These are phyloP conservation scores for Phytophthora melonis DNA, from an alignment of 352 stramenopile species.

Conservation along the genomic window DNA sequence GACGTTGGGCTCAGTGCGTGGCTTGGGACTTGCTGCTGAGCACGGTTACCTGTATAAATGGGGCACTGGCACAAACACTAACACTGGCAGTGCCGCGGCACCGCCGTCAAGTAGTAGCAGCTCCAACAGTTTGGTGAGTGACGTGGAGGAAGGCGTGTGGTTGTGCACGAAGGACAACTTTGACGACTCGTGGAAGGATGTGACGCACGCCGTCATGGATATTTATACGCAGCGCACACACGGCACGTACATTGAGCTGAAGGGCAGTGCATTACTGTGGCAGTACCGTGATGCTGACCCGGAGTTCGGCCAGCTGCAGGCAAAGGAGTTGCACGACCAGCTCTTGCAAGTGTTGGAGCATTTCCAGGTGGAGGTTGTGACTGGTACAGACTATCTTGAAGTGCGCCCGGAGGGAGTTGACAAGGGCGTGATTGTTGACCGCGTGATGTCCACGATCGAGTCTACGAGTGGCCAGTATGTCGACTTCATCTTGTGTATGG, in stretches of 20 bases:
- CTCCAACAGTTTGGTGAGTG: constrained; percentile 36
- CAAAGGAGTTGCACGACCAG: constrained; percentile 98
- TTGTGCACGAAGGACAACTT: constrained; percentile 92
- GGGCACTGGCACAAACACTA: constrained; percentile 49
- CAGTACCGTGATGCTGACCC: constrained; percentile 99
- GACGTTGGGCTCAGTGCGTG: constrained; percentile 93
- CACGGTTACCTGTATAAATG: constrained; percentile 99
- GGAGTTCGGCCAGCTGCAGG: constrained; percentile 99
- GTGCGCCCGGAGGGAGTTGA: constrained; percentile 98
- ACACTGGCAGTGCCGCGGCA: constrained; percentile 48
- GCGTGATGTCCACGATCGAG: constrained; percentile 94
- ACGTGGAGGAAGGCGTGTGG: constrained; percentile 71
- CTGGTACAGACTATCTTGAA: constrained; percentile 89
- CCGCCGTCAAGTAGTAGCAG: constrained; percentile 26
- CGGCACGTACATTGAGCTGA: constrained; percentile 99
- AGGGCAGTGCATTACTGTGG: constrained; percentile 98
- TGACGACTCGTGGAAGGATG: constrained; percentile 97
- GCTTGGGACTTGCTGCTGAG: constrained; percentile 97
- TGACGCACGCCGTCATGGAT: constrained; percentile 98
- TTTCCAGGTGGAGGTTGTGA: constrained; percentile 96
- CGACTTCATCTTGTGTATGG: constrained; percentile 98
- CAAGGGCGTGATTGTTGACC: constrained; percentile 98
- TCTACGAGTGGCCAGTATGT: constrained; percentile 78
- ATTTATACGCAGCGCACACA: constrained; percentile 99
- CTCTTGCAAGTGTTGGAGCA: constrained; percentile 95